These are phyloP conservation scores for Leptodontidium sp. DNA, from an alignment of 2,329 filamentous ascomycete species.

Conservation along the genomic window DNA sequence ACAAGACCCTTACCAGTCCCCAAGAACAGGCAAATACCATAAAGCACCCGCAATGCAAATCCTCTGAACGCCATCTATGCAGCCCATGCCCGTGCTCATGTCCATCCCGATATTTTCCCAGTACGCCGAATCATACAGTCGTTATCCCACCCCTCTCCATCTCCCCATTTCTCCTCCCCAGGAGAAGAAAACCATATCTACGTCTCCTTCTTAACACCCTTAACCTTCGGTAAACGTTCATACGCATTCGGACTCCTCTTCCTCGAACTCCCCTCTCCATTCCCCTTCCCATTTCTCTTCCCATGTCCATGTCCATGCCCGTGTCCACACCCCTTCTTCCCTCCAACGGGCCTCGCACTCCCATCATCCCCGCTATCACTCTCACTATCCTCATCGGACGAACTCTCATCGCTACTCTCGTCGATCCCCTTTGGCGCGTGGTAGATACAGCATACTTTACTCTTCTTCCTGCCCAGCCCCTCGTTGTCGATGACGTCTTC, in stretches of 20 bases:
- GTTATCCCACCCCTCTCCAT: background rate
- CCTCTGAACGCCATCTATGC: slow-evolving; percentile 19
- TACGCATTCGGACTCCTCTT: slow-evolving; percentile 82
- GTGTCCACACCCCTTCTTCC: slow-evolving; percentile 44
- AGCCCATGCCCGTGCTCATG: slow-evolving; percentile 3
- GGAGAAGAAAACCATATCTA: background rate
- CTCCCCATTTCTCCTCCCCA: background rate
- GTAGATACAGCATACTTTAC: slow-evolving; percentile 99
- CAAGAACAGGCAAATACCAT: background rate
- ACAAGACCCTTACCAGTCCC: background rate
- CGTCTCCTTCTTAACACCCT: slow-evolving; percentile 39
- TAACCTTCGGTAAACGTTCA: slow-evolving; percentile 74
- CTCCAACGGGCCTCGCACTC: slow-evolving; percentile 49
- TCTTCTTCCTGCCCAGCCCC: slow-evolving; percentile 90
- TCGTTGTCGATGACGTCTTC: slow-evolving; percentile 96
- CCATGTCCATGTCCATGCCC: slow-evolving; percentile 45
- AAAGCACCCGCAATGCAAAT: slow-evolving; percentile 20
- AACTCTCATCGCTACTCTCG: slow-evolving; percentile 79
- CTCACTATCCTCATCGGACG: slow-evolving; percentile 56
- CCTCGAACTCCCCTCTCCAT: slow-evolving; percentile 51
- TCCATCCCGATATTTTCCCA: background rate
- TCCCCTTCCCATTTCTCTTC: slow-evolving; percentile 50
- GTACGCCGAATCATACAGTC: slow-evolving; percentile 14
- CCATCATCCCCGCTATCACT: slow-evolving; percentile 52
- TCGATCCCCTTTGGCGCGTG: slow-evolving; percentile 83